Percentiles rank a stretch among this genome's conserved stretches.
Evolutionary conservation across 2,329 filamentous ascomycete genomes (phyloP).

Genomic region (Aspergillus calidoustus): DNA sequence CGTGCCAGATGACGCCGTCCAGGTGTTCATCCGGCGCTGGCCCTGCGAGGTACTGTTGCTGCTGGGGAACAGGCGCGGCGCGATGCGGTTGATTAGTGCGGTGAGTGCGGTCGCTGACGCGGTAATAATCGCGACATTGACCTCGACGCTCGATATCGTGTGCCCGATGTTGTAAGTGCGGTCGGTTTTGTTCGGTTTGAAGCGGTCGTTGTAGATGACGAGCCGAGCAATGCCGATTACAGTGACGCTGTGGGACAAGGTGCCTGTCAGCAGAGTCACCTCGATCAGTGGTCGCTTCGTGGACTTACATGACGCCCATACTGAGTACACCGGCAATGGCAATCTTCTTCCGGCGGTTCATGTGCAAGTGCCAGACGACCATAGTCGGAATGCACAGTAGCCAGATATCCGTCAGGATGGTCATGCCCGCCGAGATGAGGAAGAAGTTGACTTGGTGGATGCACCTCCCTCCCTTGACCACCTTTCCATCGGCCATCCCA

Average conservation of each 20-base stretch:
- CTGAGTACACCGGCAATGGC: conserved; percentile 35
- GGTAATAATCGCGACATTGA: conserved; percentile 1
- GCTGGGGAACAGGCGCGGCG: neutral
- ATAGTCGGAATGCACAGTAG: conserved; percentile 36
- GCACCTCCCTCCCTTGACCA: conserved; percentile 25
- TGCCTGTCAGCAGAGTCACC: too few species aligned
- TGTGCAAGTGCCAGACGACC: conserved; percentile 35
- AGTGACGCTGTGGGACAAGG: neutral
- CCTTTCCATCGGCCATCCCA: neutral
- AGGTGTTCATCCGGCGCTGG: neutral
- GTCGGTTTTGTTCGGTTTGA: neutral
- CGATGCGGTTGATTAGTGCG: neutral
- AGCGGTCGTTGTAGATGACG: neutral
- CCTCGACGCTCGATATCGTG: neutral
- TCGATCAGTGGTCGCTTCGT: neutral
- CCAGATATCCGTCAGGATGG: conserved; percentile 37
- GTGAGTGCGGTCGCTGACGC: neutral
- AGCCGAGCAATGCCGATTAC: conserved; percentile 1
- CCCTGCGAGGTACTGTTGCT: neutral
- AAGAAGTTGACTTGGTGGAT: conserved; percentile 34
- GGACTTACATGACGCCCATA: conserved; percentile 32
- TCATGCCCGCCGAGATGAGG: conserved; percentile 30
- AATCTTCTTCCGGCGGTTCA: conserved; percentile 33
- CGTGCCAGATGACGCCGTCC: neutral
- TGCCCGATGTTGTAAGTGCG: neutral